phyloP scores from a whole-genome alignment of 225 moss, liverwort and hornwort genomes.

The Thuidium tamariscinum region DNA sequence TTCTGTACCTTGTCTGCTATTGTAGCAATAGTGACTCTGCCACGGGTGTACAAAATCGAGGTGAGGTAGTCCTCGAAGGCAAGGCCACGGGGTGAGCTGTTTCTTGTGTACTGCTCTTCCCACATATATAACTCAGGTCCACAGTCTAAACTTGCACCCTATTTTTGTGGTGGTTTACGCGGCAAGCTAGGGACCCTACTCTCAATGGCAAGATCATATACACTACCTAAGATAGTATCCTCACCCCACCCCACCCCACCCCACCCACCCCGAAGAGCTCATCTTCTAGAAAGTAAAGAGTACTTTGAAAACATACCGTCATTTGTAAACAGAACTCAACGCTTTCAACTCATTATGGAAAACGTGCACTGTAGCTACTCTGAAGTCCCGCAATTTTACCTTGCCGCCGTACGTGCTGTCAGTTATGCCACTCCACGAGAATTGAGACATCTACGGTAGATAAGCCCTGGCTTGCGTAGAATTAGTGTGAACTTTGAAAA shows the following conservation, averaged over 20 bases:
- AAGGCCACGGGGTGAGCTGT: not conserved
- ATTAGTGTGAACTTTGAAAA: not conserved
- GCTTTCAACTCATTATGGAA: not conserved
- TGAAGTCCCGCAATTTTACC: not conserved
- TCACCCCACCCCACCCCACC: too few species aligned
- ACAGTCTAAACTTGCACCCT: not conserved
- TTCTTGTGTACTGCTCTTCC: not conserved
- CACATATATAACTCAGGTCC: too few species aligned
- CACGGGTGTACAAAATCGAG: not conserved
- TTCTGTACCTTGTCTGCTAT: constrained; percentile 7
- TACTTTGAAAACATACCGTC: not conserved
- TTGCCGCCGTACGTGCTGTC: not conserved
- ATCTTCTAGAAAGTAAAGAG: not conserved
- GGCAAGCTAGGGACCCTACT: not conserved
- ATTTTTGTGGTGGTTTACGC: not conserved
- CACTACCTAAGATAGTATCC: not conserved
- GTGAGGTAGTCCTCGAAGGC: not conserved
- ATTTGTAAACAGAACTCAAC: not conserved
- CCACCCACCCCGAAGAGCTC: not conserved
- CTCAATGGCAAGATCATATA: not conserved
- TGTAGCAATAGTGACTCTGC: not conserved
- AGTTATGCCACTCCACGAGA: not conserved
- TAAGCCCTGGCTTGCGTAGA: not conserved
- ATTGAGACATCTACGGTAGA: not conserved
- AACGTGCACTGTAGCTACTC: not conserved